Base-by-base conservation (phyloP, 768 basidiomycete species). In the Leccinum imitatum region DNA sequence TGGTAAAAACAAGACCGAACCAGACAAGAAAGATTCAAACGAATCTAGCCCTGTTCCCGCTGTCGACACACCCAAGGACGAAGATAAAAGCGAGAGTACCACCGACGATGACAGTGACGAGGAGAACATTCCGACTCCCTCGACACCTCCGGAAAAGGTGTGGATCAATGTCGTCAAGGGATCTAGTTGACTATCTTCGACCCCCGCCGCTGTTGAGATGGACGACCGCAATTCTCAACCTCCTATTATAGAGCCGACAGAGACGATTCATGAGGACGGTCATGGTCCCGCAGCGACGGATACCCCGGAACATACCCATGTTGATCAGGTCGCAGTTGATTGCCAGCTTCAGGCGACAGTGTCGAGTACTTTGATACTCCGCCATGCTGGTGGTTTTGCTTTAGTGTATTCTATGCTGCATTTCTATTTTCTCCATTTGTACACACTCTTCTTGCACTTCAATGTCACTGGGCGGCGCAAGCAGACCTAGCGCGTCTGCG, bases 351-450 rank as follows among this genome's bases (percentile, higher is more conserved):
- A 64, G 53, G 57, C 50, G 57, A 46, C 64, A 64, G 54, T 72
- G 65, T 67, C 62, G 61, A 65, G 60, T 61, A 56, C 66, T 9
- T 65, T 70, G 46, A 62, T 68, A 55, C 65, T 71, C 41, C 75
- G 76, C 27, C 77, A 77, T 33, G 70, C 68, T 53, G 76, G 67
- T 30, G 73, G 74, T 50, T 70, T 76, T 50, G 71, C 69, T 58
- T 55, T 77, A 56, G 65, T 76, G 71, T 74, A 76, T 74, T 69
- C 70, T 71, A 71, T 80, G 69, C 73, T 79, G 61, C 76, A 76
- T 69, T 66, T 80, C 64, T 80, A 78, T 66, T 70, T 78, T 64
- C 64, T 78, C 57, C 75, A 80, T 65, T 66, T 80, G 71, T 80
- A 80, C 67, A 71, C 75, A 59, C 54, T 80, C 60, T 65, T 80